A percentile compares a stretch with the other conserved stretches of the same genome.
phyloP scores from a whole-genome alignment of 2,329 filamentous ascomycete genomes.

The Colletotrichum sp. region DNA sequence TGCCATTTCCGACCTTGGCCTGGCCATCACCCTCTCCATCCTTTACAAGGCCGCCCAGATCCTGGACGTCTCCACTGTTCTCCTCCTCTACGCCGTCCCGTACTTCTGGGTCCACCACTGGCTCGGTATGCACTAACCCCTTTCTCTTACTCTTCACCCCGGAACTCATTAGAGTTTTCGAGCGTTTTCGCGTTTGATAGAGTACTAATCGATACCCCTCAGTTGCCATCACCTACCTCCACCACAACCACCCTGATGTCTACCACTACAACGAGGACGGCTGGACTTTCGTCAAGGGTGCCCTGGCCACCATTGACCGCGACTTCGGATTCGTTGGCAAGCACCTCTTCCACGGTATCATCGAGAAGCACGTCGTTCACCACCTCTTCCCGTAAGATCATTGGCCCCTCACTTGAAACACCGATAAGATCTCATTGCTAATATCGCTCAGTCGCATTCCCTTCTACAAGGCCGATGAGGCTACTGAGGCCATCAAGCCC shows the following conservation, averaged over 20 bases:
- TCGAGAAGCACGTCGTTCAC: constrained; percentile 65
- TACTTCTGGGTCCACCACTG: constrained; percentile 76
- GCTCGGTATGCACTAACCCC: constrained; percentile 54
- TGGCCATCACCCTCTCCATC: constrained; percentile 53
- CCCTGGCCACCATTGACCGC: constrained; percentile 65
- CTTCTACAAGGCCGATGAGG: constrained; percentile 65
- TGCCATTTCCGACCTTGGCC: constrained; percentile 63
- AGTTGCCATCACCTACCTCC: constrained; percentile 78
- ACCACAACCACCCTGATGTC: constrained; percentile 67
- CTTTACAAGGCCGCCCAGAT: constrained; percentile 58
- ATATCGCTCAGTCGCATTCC: constrained; percentile 49
- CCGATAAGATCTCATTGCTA: neutral
- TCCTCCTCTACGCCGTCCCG: constrained; percentile 66
- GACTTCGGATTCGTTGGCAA: constrained; percentile 66
- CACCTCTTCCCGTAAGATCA: constrained; percentile 59
- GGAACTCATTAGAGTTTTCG: neutral
- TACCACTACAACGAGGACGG: constrained; percentile 58
- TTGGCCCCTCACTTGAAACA: neutral
- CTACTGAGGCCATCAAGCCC: constrained; percentile 60
- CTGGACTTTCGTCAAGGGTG: constrained; percentile 68
- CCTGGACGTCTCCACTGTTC: constrained; percentile 61
- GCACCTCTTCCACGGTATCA: constrained; percentile 68
- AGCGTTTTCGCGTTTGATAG: neutral
- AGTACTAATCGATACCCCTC: neutral
- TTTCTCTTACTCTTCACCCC: neutral